Evolutionary conservation across 2,329 filamentous ascomycete species (phyloP), one percentile per base, ranked within the genome.

Genomic region (Cordyceps javanica): DNA sequence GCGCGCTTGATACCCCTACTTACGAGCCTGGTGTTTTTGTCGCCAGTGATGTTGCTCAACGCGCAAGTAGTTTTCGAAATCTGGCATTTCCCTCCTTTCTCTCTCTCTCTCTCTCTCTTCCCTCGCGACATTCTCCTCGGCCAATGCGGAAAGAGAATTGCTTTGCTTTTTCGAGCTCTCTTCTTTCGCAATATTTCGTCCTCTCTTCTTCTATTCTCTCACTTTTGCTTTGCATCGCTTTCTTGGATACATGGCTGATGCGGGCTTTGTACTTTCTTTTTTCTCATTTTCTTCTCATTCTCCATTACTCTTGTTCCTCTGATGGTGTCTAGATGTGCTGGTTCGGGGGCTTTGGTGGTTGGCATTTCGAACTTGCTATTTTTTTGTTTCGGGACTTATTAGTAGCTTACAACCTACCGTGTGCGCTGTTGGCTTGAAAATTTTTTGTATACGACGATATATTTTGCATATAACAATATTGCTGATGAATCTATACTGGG

Each of bases 41-140:
- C 34, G 39, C 55, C 48, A 52, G 55, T 58, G 55, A 58, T 58
- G 55, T 58, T 58, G 55, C 55, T 58, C 55, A 51, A 45, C 28
- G 28, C 46, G 46, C 23, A 52, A 10, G 30, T 11, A 44, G 46
- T 58, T 58, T 51, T 51, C 55, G 55, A 58, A 58, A 51, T 58
- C 55, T 58, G 55, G 55, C n/a, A n/a, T n/a, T n/a, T n/a, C n/a
- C n/a, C n/a, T n/a, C n/a, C n/a, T n/a, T n/a, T n/a, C n/a, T n/a
- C n/a, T n/a, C n/a, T n/a, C n/a, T n/a, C n/a, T n/a, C 55, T 42
- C 9, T 32, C n/a, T 32, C 25, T 36, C n/a, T 52, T 23, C 7
- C 8, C 38, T 26, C 19, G 25, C 7, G 32, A 21, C 28, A 19
- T 25, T n/a, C 10, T 28, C 34, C 11, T 32, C 14, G 7, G n/a